Base-by-base conservation (phyloP, 495 filamentous ascomycete species). In the Neurospora hispaniola region DNA sequence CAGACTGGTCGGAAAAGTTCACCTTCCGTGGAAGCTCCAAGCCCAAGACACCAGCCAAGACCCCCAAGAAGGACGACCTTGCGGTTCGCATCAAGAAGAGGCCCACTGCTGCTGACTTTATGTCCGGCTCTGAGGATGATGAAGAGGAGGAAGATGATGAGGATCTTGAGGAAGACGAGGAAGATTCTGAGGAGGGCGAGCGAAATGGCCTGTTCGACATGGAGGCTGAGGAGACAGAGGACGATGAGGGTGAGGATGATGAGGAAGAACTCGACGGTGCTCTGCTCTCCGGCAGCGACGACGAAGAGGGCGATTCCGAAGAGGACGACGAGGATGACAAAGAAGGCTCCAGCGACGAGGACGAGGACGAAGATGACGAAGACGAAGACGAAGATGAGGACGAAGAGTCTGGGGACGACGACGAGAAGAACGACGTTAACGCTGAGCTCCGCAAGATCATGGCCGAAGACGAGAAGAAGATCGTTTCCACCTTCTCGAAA, bases 401-500 rank as follows among this genome's bases (percentile, higher is more conserved):
- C n/a, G 54, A 62, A 5, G 54, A 66, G 14, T 66, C 54, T 2
- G 54, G 76, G 11, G 14, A 81, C 78, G n/a, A 80, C 78, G 82
- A 80, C 78, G 83, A 85, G 12, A 82, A 84, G 9, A 76, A 81
- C 12, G 74, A 78, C 48, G 77, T 79, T 71, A 76, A 20, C 73
- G 75, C 70, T 27, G 73, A 72, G 44, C 46, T 94, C 31, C 87
- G 89, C 20, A 86, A 87, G 74, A 85, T 94, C 73, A 91, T 96
- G 86, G 86, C 85, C 62, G 86, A 91, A 41, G 91, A 92, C 73
- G 89, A 92, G 75, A 91, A 90, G 78, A 86, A 81, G 20, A 89
- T 94, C 70, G 85, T 91, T 9, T 86, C 88, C 2, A 89, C 88
- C 48, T 88, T 96, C 69, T 90, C 91, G 2, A 85, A 91, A 77